phyloP scores from a whole-genome alignment of 306 rosid species.

The Rosa multiflora region DNA sequence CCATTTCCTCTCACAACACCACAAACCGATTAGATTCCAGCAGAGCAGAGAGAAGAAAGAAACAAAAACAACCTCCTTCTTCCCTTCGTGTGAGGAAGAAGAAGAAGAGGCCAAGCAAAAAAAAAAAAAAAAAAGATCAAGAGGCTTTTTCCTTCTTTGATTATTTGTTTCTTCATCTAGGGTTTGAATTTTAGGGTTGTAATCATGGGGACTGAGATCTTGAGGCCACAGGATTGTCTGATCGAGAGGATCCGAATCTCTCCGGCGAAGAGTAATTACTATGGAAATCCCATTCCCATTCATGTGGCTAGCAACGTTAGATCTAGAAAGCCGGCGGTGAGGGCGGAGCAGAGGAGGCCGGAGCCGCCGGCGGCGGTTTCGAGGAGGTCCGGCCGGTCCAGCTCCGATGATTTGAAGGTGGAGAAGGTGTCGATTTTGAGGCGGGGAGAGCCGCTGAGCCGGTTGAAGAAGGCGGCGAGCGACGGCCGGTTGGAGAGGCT shows the following conservation, averaged over 20 bases:
- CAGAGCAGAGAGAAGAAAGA: not conserved
- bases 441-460: slow-evolving; percentile 65
- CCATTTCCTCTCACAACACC: not conserved
- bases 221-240: slow-evolving; percentile 73
- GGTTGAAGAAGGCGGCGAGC: slow-evolving; percentile 40
- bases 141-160: not conserved
- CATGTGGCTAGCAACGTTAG: slow-evolving; percentile 22
- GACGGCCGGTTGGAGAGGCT: slow-evolving; percentile 51
- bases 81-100: slow-evolving; percentile 32
- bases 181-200: not conserved
- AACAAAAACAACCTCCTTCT: slow-evolving; percentile 2
- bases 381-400: slow-evolving; percentile 38
- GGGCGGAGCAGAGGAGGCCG: slow-evolving; percentile 41
- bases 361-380: slow-evolving; percentile 26
- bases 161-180: not conserved
- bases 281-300: slow-evolving; percentile 22
- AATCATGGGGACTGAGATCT: slow-evolving; percentile 78
- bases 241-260: slow-evolving; percentile 47
- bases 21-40: not conserved
- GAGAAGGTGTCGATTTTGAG: slow-evolving; percentile 75
- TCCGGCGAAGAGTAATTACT: slow-evolving; percentile 22
- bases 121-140: not conserved
- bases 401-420: slow-evolving; percentile 57
- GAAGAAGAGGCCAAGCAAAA: not conserved
- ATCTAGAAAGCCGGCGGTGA: slow-evolving; percentile 37